phyloP scores from a whole-genome alignment of 106 monocot genomes.

The Cymbidium sinense region DNA sequence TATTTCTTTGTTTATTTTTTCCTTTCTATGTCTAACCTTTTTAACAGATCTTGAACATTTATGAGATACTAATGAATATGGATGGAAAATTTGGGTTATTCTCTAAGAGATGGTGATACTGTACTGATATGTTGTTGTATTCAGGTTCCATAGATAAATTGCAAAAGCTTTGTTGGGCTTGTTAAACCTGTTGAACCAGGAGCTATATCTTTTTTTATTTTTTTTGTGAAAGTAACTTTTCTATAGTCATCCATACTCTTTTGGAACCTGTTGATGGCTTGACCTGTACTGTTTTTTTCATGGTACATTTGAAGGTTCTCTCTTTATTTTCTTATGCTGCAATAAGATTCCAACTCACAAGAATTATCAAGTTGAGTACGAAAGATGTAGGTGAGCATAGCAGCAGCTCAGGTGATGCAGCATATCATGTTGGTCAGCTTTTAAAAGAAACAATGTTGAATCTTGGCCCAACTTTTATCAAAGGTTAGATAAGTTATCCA shows the following conservation, averaged over 20 bases:
- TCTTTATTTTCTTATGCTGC: conserved; percentile 55
- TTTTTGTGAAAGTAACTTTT: background rate
- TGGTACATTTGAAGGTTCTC: conserved; percentile 45
- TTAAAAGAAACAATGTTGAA: conserved; percentile 70
- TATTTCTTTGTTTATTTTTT: no score
- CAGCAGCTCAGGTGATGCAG: conserved; percentile 18
- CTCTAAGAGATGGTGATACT: no score
- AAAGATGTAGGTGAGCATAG: conserved; percentile 11
- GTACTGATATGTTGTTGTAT: no score
- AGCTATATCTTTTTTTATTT: background rate
- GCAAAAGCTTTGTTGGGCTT: background rate
- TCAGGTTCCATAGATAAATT: background rate
- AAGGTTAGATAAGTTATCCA: conserved; percentile 43
- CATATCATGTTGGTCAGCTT: conserved; percentile 55
- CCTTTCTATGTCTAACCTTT: no score
- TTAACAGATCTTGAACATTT: no score
- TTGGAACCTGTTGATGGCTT: background rate
- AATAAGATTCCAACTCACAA: conserved; percentile 40
- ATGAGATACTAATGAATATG: no score
- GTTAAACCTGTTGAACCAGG: background rate
- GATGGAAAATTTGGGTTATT: no score
- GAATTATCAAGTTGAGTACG: conserved; percentile 24
- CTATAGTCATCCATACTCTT: background rate
- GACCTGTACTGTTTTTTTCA: background rate
- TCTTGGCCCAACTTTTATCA: conserved; percentile 93